These are phyloP conservation scores for Lachnellula occidentalis DNA, from an alignment of 2,329 filamentous ascomycete genomes.

Conservation along the genomic window DNA sequence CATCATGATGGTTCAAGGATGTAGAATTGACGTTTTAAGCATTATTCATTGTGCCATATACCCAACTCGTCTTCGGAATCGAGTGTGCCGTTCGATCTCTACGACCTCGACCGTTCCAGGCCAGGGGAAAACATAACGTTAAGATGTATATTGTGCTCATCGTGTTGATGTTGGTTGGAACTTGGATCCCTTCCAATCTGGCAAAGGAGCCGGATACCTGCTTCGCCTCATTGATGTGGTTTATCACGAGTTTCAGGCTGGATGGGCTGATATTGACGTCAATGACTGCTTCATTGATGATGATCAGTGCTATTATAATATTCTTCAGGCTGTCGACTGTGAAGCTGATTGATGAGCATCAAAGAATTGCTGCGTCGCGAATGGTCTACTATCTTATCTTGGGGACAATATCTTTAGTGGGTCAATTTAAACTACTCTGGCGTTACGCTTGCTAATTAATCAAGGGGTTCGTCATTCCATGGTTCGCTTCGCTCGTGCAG, in stretches of 20 bases:
- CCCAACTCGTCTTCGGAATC: conserved; percentile 59
- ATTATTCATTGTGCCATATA: conserved; percentile 60
- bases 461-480: conserved; percentile 56
- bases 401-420: conserved; percentile 52
- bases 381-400: conserved; percentile 62
- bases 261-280: conserved; percentile 51
- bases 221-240: conserved; percentile 64
- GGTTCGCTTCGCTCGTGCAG: conserved; percentile 54
- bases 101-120: conserved; percentile 49
- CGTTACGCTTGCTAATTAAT: conserved; percentile 25
- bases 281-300: conserved; percentile 44
- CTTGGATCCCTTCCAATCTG: conserved; percentile 54
- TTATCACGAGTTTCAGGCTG: conserved; percentile 54
- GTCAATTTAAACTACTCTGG: conserved; percentile 27
- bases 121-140: conserved; percentile 55
- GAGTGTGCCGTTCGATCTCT: conserved; percentile 55
- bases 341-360: conserved; percentile 49
- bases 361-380: conserved; percentile 58
- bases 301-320: conserved; percentile 47
- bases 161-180: conserved; percentile 45
- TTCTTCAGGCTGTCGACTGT: conserved; percentile 52
- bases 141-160: conserved; percentile 50
- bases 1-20: background rate
- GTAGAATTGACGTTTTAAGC: conserved; percentile 36
- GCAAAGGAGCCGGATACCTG: conserved; percentile 53